Evolutionary conservation across 2,329 filamentous ascomycete genomes (phyloP).

Genomic region (Cladophialophora chaetospira): DNA sequence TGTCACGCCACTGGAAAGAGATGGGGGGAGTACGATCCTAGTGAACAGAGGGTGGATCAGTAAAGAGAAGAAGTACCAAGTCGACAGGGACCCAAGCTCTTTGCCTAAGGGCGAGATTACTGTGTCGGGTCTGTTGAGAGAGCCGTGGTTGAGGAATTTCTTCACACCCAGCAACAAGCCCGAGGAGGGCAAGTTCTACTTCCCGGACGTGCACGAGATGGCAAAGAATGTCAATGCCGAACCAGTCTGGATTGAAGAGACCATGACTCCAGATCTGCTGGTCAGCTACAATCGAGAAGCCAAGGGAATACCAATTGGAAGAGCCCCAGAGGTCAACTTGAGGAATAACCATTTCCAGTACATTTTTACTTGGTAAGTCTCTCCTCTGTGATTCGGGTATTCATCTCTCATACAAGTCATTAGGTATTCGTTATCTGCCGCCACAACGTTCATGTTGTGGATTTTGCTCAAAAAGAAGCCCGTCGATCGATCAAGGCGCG

Average conservation of each 20-base stretch:
- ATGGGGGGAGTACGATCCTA: conserved; percentile 68
- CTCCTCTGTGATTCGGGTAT: conserved; percentile 11
- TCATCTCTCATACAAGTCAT: conserved; percentile 34
- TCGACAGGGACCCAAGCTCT: conserved; percentile 59
- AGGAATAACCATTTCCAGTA: conserved; percentile 98
- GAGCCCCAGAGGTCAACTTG: conserved; percentile 85
- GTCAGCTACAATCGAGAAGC: conserved; percentile 72
- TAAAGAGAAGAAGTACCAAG: conserved; percentile 70
- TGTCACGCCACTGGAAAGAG: conserved; percentile 82
- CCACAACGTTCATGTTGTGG: conserved; percentile 93
- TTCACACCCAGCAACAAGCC: conserved; percentile 92
- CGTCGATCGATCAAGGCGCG: conserved; percentile 69
- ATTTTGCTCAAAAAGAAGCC: conserved; percentile 90
- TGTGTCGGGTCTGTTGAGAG: conserved; percentile 79
- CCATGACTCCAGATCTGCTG: conserved; percentile 82
- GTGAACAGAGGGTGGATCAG: conserved; percentile 92
- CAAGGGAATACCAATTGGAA: conserved; percentile 85
- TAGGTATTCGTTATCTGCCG: conserved; percentile 82
- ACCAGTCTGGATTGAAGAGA: conserved; percentile 92
- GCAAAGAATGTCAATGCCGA: conserved; percentile 78
- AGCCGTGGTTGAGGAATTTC: conserved; percentile 96
- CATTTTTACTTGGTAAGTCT: conserved; percentile 91
- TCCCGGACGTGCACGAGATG: conserved; percentile 93
- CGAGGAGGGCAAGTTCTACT: conserved; percentile 84
- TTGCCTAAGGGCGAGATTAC: conserved; percentile 71